phyloP scores from a whole-genome alignment of 306 rosid species.

The Corylus heterophylla region DNA sequence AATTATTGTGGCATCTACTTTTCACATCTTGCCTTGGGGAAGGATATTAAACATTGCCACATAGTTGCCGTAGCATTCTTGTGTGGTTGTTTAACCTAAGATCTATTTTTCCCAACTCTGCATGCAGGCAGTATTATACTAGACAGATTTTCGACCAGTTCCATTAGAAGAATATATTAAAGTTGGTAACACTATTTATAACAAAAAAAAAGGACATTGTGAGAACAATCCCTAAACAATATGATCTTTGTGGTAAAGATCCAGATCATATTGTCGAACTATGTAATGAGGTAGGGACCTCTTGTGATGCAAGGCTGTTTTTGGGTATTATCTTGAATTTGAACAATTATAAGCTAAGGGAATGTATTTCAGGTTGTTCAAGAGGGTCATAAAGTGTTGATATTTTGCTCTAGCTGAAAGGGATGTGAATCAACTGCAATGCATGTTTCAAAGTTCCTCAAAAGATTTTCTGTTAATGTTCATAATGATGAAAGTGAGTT shows the following conservation, averaged over 20 bases:
- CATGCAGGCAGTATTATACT: conserved; percentile 90
- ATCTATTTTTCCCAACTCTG: conserved; percentile 35
- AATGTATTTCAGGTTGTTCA: conserved; percentile 79
- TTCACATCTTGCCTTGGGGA: conserved; percentile 20
- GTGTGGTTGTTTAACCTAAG: conserved; percentile 13
- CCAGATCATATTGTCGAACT: conserved; percentile 97
- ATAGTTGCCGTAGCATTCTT: conserved; percentile 19
- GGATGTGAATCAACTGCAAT: conserved; percentile 98
- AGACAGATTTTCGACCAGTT: conserved; percentile 95
- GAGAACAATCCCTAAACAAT: conserved; percentile 66
- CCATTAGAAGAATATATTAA: conserved; percentile 94
- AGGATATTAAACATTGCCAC: conserved; percentile 14
- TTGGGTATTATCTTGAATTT: conserved; percentile 23
- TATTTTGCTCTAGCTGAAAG: conserved; percentile 95
- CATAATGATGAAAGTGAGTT: conserved; percentile 57
- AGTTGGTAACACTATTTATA: conserved; percentile 79
- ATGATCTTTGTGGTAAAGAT: conserved; percentile 90
- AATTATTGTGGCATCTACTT: conserved; percentile 1
- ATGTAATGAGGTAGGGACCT: conserved; percentile 78
- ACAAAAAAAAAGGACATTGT: conserved; percentile 75
- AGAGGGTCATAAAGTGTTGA: conserved; percentile 89
- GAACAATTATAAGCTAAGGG: conserved; percentile 18
- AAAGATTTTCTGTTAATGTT: conserved; percentile 48
- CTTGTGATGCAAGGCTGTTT: conserved; percentile 25
- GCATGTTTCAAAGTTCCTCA: conserved; percentile 80